Evolutionary conservation across 371 early-diverging fungal species (phyloP).

Genomic region (Dichotomocladium elegans): DNA sequence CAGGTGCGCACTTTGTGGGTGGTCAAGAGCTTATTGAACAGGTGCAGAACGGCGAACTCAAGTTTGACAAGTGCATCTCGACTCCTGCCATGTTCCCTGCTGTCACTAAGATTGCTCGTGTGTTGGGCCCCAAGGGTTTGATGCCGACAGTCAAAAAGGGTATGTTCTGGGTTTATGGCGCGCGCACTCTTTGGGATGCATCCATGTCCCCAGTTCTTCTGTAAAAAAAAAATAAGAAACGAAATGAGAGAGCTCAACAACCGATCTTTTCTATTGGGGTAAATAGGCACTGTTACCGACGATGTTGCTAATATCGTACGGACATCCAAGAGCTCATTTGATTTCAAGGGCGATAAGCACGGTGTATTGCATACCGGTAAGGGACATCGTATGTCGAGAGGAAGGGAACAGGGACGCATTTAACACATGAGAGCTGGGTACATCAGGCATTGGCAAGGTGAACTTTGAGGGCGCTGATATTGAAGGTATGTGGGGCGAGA

Average conservation of each 20-base stretch:
- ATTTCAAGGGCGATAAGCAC: slow-evolving; percentile 72
- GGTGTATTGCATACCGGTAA: slow-evolving; percentile 72
- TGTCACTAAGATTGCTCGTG: slow-evolving; percentile 87
- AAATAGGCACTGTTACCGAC: slow-evolving; percentile 71
- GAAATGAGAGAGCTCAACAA: not conserved
- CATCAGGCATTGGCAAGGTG: slow-evolving; percentile 48
- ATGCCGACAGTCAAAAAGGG: slow-evolving; percentile 95
- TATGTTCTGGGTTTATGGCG: no score
- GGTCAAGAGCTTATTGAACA: slow-evolving; percentile 83
- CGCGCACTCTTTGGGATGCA: no score
- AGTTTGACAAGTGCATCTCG: slow-evolving; percentile 83
- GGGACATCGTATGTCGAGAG: no score
- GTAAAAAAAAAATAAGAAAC: no score
- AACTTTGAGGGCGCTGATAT: slow-evolving; percentile 49
- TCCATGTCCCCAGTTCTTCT: no score
- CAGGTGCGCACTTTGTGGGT: slow-evolving; percentile 85
- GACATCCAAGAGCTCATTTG: slow-evolving; percentile 65
- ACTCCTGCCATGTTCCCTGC: slow-evolving; percentile 88
- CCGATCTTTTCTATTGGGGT: not conserved
- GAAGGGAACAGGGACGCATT: no score
- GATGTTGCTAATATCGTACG: slow-evolving; percentile 61
- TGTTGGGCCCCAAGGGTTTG: slow-evolving; percentile 91
- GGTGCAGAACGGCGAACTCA: slow-evolving; percentile 58
- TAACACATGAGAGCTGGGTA: no score
- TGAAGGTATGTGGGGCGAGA: slow-evolving; percentile 45